A percentile compares a stretch with the other conserved stretches of the same genome.
phyloP scores from a whole-genome alignment of 148 eudicot genomes.

The Vaccinium corymbosum region DNA sequence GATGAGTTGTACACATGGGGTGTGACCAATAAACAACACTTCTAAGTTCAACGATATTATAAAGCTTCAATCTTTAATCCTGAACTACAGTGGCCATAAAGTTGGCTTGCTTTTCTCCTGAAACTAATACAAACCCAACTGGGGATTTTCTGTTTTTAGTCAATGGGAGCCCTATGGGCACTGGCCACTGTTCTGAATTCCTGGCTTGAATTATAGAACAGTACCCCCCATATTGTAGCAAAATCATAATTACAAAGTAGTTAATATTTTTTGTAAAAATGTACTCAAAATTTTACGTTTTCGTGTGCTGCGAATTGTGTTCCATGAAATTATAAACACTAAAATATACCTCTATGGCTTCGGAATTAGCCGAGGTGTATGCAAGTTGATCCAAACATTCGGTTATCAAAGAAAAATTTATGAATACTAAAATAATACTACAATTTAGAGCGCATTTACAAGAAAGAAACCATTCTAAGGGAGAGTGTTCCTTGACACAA shows the following conservation, averaged over 20 bases:
- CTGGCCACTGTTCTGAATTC: constrained; percentile 24
- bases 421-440: not conserved
- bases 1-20: constrained; percentile 18
- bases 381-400: too few species aligned
- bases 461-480: not conserved
- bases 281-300: too few species aligned
- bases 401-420: too few species aligned
- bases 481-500: constrained; percentile 26
- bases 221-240: constrained; percentile 14
- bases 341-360: too few species aligned
- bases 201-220: constrained; percentile 37
- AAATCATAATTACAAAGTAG: not conserved
- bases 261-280: too few species aligned
- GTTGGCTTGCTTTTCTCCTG: constrained; percentile 6
- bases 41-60: not conserved
- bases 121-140: not conserved
- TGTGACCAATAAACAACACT: not conserved
- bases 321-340: too few species aligned
- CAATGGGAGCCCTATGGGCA: constrained; percentile 39
- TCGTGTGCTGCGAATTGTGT: too few species aligned
- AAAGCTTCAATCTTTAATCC: not conserved
- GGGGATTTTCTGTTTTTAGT: constrained; percentile 20
- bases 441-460: not conserved
- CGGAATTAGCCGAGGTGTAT: too few species aligned
- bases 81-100: not conserved